Evolutionary conservation across 2,329 filamentous ascomycete species (phyloP).

Genomic region (Venturia aucupariae): DNA sequence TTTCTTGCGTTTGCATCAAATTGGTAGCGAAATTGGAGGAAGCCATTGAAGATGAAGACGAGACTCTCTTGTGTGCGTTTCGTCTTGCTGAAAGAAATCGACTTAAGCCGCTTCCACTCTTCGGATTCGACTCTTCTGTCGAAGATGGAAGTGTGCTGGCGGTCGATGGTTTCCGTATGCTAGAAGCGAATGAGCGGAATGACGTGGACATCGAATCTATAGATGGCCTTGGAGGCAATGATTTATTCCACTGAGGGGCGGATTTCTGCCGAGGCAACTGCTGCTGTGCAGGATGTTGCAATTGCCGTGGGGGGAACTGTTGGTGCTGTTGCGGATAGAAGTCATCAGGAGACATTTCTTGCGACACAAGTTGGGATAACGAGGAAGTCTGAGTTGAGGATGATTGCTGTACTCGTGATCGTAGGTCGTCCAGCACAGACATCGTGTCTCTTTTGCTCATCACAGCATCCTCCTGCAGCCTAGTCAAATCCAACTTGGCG

Average conservation of each 20-base stretch:
- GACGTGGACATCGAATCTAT: conserved; percentile 1
- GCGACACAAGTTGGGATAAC: not conserved
- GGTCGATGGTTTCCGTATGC: not conserved
- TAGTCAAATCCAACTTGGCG: conserved; percentile 26
- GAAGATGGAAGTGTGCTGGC: not conserved
- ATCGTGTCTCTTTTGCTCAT: conserved; percentile 27
- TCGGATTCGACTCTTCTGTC: not conserved
- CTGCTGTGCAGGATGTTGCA: not conserved
- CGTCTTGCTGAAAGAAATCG: conserved; percentile 7
- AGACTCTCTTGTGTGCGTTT: not conserved
- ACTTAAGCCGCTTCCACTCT: not conserved
- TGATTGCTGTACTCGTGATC: conserved; percentile 7
- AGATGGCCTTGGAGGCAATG: not conserved
- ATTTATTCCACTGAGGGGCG: not conserved
- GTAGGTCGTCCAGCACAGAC: conserved; percentile 16
- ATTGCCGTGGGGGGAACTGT: not conserved
- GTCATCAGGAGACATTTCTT: not conserved
- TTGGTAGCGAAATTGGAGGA: not conserved
- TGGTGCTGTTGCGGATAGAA: not conserved
- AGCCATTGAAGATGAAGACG: not conserved
- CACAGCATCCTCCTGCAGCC: conserved; percentile 30
- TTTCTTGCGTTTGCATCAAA: not conserved
- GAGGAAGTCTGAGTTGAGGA: not conserved
- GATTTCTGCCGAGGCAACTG: not conserved
- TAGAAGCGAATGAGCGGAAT: not conserved